phyloP scores from a whole-genome alignment of 345 rosid species.

The Populus ilicifolia region DNA sequence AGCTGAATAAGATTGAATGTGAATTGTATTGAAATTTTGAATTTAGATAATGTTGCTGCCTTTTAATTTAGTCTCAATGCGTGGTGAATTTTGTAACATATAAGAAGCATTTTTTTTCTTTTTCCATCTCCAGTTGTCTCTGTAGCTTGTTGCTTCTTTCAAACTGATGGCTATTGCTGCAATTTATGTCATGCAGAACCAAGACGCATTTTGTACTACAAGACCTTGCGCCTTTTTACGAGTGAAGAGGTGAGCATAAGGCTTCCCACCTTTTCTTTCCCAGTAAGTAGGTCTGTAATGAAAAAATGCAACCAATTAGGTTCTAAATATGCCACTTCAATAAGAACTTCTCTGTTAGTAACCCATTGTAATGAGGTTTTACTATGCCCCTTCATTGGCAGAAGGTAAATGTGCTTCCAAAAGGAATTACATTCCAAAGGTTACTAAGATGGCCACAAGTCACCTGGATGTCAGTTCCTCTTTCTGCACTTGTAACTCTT shows the following conservation, averaged over 20 bases:
- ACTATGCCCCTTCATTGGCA: not conserved
- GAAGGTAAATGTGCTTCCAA: not conserved
- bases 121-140: not conserved
- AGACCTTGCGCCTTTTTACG: conserved; percentile 46
- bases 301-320: not conserved
- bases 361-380: not conserved
- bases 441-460: not conserved
- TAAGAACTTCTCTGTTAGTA: not conserved
- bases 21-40: too few species aligned
- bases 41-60: too few species aligned
- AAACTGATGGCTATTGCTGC: not conserved
- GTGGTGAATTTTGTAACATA: too few species aligned
- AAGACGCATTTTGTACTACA: conserved; percentile 71
- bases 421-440: not conserved
- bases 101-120: too few species aligned
- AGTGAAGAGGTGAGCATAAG: conserved; percentile 68
- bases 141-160: not conserved
- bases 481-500: not conserved
- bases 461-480: not conserved
- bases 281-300: not conserved
- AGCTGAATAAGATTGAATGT: not conserved
- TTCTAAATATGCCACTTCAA: not conserved
- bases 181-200: conserved; percentile 52
- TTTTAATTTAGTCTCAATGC: too few species aligned
- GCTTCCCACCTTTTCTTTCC: not conserved